Conservation (phyloP, 768 basidiomycete genomes). For the Stropharia rugosoannulata region DNA sequence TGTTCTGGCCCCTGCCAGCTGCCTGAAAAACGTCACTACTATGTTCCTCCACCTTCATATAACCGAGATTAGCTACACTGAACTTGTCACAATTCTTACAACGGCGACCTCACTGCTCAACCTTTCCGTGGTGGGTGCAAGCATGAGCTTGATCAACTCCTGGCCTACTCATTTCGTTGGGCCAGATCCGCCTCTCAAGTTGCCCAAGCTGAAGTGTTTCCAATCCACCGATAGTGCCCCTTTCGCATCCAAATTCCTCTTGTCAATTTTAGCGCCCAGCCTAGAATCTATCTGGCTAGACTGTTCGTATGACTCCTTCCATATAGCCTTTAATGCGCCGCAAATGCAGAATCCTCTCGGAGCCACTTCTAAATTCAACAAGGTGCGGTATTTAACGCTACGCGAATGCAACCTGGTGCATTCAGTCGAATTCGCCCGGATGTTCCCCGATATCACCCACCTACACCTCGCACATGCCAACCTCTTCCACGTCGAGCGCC, state of each 20-base stretch:
- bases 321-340: conserved; percentile 17
- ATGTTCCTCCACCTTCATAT: conserved; percentile 26
- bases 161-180: conserved; percentile 20
- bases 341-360: conserved; percentile 12
- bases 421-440: conserved; percentile 17
- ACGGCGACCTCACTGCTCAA: conserved; percentile 22
- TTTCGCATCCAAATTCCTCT: conserved; percentile 25
- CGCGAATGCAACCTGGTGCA: conserved; percentile 21
- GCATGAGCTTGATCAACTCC: conserved; percentile 4
- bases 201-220: conserved; percentile 27
- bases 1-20: conserved; percentile 18
- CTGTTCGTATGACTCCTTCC: conserved; percentile 22
- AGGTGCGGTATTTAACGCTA: conserved; percentile 33
- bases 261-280: conserved; percentile 25
- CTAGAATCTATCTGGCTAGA: conserved; percentile 37
- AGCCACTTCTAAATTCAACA: conserved; percentile 23
- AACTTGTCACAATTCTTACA: conserved; percentile 18
- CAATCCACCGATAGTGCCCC: conserved; percentile 23
- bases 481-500: conserved; percentile 15
- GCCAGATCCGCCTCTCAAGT: conserved; percentile 15
- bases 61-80: conserved; percentile 7
- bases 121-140: conserved; percentile 28
- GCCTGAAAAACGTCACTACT: conserved; percentile 28
- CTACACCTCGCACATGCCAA: conserved; percentile 28
- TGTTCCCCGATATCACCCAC: conserved; percentile 30